Percentiles rank a stretch among this genome's conserved stretches.
These are phyloP conservation scores for Gamsiella multidivaricata DNA, from an alignment of 192 early-diverging fungal genomes.

Conservation along the genomic window DNA sequence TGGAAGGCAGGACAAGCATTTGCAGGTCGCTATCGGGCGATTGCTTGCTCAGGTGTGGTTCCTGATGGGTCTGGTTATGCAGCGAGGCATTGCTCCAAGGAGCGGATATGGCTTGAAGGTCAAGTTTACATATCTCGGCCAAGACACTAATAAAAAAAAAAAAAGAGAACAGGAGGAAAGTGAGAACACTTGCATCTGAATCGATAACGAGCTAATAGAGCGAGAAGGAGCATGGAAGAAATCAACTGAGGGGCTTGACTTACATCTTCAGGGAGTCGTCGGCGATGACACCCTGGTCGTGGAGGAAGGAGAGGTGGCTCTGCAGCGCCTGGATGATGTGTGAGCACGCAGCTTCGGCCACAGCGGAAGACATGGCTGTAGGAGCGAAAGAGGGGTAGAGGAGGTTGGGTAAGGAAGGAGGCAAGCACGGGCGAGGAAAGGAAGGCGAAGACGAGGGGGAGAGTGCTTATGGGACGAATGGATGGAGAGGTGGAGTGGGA, in stretches of 20 bases:
- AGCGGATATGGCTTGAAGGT: conserved; percentile 18
- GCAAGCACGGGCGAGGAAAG: not conserved
- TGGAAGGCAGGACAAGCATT: conserved; percentile 27
- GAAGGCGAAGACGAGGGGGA: not conserved
- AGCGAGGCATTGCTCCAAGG: not conserved
- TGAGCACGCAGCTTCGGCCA: conserved; percentile 41
- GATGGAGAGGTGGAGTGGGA: not conserved
- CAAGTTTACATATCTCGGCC: conserved; percentile 32
- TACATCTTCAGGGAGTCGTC: conserved; percentile 39
- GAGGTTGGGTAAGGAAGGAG: not conserved
- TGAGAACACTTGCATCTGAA: not conserved
- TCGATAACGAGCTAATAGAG: not conserved
- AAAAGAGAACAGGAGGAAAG: not conserved
- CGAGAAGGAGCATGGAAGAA: not conserved
- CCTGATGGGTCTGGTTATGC: not conserved
- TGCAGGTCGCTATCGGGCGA: conserved; percentile 31
- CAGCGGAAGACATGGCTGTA: conserved; percentile 8
- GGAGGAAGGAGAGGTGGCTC: conserved; percentile 38
- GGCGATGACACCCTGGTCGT: conserved; percentile 39
- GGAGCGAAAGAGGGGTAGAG: not conserved
- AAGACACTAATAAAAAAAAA: conserved; percentile 17
- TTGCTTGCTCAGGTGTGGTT: not conserved
- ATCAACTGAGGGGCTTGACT: not conserved
- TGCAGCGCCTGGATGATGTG: conserved; percentile 47
- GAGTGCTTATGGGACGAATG: not conserved